Percentiles rank a stretch among this genome's conserved stretches.
Conservation (phyloP, 108 stramenopile genomes). For the Phaeodactylum tricornutum region DNA sequence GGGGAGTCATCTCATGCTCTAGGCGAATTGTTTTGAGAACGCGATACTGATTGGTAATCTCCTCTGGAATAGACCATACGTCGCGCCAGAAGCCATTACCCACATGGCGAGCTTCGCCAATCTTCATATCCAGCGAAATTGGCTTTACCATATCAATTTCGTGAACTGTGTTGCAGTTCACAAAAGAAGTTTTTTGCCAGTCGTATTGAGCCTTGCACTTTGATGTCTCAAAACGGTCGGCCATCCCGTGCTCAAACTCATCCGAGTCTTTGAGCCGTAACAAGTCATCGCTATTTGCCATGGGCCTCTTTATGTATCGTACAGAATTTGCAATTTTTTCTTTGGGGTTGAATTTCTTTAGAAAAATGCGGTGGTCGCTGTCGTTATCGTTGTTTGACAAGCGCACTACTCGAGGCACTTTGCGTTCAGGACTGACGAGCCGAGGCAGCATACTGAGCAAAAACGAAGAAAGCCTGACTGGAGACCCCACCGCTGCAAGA, state of each 20-base stretch:
- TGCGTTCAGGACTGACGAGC: too few species aligned
- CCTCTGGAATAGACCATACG: conserved; percentile 30
- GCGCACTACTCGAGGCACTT: too few species aligned
- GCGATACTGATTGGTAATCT: conserved; percentile 1
- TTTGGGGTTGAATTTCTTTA: too few species aligned
- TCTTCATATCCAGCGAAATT: neutral
- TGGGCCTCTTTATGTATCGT: too few species aligned
- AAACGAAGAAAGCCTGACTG: too few species aligned
- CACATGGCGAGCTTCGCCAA: neutral
- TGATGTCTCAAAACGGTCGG: conserved; percentile 32
- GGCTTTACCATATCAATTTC: conserved; percentile 38
- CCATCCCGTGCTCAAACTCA: conserved; percentile 9
- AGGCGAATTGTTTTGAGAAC: conserved; percentile 48
- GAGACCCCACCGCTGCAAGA: too few species aligned
- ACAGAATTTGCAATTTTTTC: too few species aligned
- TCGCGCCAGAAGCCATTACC: conserved; percentile 65
- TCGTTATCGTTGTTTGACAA: too few species aligned
- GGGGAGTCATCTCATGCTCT: conserved; percentile 25
- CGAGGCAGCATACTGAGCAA: too few species aligned
- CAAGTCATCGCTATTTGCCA: neutral
- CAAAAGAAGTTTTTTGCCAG: conserved; percentile 50
- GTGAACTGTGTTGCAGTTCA: conserved; percentile 62
- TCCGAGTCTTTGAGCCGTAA: neutral
- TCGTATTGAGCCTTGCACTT: conserved; percentile 45
- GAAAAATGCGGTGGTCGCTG: too few species aligned